phyloP scores from a whole-genome alignment of 106 monocot genomes.

The Cymbidium sinense region DNA sequence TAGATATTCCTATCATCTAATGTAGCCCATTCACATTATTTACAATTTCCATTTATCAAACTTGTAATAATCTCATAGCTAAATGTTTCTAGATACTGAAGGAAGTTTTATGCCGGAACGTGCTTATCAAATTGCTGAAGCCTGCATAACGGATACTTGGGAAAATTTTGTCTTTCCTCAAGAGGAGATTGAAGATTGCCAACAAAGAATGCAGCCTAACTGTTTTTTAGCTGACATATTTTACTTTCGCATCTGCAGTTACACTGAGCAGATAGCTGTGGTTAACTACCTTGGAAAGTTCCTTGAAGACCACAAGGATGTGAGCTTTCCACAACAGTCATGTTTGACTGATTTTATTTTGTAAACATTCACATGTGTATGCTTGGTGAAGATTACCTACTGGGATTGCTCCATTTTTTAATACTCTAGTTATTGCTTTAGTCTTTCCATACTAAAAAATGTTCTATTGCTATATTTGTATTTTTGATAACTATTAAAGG shows the following conservation, averaged over 20 bases:
- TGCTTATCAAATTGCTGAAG: constrained; percentile 92
- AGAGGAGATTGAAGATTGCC: constrained; percentile 18
- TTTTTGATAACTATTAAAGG: background rate
- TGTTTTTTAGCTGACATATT: constrained; percentile 75
- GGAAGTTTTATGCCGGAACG: constrained; percentile 99
- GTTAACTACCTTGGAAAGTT: constrained; percentile 83
- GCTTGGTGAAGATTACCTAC: background rate
- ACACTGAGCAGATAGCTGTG: constrained; percentile 90
- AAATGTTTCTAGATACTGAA: constrained; percentile 69
- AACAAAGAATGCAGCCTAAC: constrained; percentile 44
- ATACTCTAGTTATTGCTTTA: background rate
- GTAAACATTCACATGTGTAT: background rate
- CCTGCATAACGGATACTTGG: constrained; percentile 52
- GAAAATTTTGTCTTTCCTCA: constrained; percentile 28
- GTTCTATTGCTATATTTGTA: no score
- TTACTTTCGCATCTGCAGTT: constrained; percentile 96
- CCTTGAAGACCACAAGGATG: constrained; percentile 68
- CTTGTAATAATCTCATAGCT: constrained; percentile 9
- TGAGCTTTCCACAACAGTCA: constrained; percentile 16
- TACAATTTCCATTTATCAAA: background rate
- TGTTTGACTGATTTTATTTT: background rate
- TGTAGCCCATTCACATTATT: background rate
- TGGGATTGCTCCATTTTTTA: background rate
- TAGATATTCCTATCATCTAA: constrained; percentile 17
- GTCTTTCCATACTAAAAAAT: background rate